Base-by-base conservation (phyloP, 2,329 filamentous ascomycete species). In the Helotiales sp. region DNA sequence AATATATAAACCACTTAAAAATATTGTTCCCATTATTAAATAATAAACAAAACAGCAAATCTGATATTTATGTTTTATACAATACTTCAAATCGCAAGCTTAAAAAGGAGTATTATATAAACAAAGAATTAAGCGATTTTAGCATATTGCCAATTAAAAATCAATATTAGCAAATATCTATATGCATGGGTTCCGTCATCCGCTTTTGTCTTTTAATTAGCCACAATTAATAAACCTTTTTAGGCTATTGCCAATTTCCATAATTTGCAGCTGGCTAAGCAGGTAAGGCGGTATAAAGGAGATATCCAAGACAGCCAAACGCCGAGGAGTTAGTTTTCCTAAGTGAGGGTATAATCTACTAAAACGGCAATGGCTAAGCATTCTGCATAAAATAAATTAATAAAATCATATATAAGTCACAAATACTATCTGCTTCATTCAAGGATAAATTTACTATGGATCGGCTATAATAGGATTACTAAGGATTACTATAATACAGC, bases 401-500 rank as follows among this genome's bases (percentile, higher is more conserved):
- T 52, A 30, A n/a, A 30, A 52, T 52, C 49, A 52, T 24, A 52
- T 24, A 47, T n/a, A 24, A 52, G 49, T 30, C 49, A 52, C 49
- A 24, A 52, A 52, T 28, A 7, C 20, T 28, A 28, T 50, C 47
- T 50, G 47, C 47, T 50, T 20, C 47, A 50, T 52, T 6, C 22
- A 24, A 52, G 24, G 49, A 28, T 52, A 6, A 24, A 52, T 24
- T 52, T 17, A 13, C 24, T 6, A 52, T 52, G 6, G 49, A 52
- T 28, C 24, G 47, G 47, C 20, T 7, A 50, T 50, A 2, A 15
- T 52, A n/a, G n/a, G n/a, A n/a, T n/a, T n/a, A n/a, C n/a, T n/a
- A n/a, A n/a, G n/a, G n/a, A n/a, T n/a, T n/a, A n/a, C n/a, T n/a
- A n/a, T n/a, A n/a, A n/a, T n/a, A n/a, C n/a, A n/a, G n/a, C n/a